Evolutionary conservation across 2,329 filamentous ascomycete genomes (phyloP).

Genomic region (Alternaria postmessia): DNA sequence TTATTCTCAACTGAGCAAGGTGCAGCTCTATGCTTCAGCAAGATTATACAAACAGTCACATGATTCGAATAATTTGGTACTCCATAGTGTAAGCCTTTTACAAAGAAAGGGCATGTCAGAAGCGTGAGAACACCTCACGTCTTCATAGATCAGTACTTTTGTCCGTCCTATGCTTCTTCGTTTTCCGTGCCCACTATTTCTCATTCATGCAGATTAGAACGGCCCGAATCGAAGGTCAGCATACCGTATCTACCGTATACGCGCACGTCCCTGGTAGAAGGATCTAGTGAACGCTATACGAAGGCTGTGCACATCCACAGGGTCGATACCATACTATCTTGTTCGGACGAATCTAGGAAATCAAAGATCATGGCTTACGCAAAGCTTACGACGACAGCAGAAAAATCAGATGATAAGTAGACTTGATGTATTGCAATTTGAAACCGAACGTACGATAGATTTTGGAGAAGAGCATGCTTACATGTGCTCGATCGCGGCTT

Average conservation of each 20-base stretch:
- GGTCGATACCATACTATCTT: background rate
- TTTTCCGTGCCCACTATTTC: background rate
- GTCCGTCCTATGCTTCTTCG: background rate
- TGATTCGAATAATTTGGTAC: background rate
- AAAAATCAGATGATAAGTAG: background rate
- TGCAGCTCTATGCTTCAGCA: background rate
- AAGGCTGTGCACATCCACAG: background rate
- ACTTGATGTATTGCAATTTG: background rate
- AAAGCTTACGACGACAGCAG: background rate
- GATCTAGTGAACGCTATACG: background rate
- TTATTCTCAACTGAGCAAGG: background rate
- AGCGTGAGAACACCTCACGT: background rate
- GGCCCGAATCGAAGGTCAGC: background rate
- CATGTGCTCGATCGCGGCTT: slow-evolving; percentile 18
- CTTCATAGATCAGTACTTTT: background rate
- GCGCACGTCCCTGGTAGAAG: background rate
- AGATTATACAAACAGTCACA: background rate
- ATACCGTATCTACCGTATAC: background rate
- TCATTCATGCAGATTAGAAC: background rate
- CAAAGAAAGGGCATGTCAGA: background rate
- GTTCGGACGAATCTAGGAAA: background rate
- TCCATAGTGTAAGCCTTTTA: background rate
- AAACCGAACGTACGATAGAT: background rate
- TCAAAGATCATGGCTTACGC: background rate
- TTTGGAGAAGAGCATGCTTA: background rate